phyloP scores from a whole-genome alignment of 2,329 filamentous ascomycete species.

The Boeremia exigua region DNA sequence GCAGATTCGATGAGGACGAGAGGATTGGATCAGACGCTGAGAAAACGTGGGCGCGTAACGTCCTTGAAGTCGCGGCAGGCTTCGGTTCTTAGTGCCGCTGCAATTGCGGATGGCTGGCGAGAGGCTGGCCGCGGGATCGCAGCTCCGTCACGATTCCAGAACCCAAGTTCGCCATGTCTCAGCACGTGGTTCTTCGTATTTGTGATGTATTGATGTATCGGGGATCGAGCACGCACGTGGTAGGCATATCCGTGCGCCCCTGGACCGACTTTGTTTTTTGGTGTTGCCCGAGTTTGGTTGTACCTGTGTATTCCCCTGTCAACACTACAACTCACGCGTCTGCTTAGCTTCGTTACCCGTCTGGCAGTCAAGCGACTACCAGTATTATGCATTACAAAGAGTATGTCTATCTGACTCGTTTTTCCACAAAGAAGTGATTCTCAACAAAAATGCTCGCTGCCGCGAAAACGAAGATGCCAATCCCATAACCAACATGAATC shows the following conservation, averaged over 20 bases:
- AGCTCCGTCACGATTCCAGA: neutral
- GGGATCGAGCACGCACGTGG: neutral
- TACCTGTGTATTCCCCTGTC: neutral
- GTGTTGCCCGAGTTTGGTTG: neutral
- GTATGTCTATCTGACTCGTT: constrained; percentile 1
- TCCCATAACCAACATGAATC: constrained; percentile 6
- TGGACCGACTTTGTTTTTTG: neutral
- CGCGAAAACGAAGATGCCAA: neutral
- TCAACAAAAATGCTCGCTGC: constrained; percentile 2
- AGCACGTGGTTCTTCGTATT: neutral
- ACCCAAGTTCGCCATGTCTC: constrained; percentile 1
- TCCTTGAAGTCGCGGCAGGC: constrained; percentile 7
- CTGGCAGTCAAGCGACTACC: neutral
- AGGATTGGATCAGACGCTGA: neutral
- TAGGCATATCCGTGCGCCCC: neutral
- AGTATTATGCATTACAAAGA: constrained; percentile 18
- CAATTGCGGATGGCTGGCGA: constrained; percentile 16
- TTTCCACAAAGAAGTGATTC: constrained; percentile 6
- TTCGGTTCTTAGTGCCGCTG: constrained; percentile 12
- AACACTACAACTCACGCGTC: neutral
- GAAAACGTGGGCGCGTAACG: constrained; percentile 4
- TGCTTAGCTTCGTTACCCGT: neutral
- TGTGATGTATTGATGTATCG: neutral
- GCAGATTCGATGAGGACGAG: neutral
- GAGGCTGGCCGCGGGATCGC: constrained; percentile 17